Percentiles rank a stretch among this genome's conserved stretches.
Evolutionary conservation across 805 yeast genomes (phyloP).

Genomic region (Candida verbasci): DNA sequence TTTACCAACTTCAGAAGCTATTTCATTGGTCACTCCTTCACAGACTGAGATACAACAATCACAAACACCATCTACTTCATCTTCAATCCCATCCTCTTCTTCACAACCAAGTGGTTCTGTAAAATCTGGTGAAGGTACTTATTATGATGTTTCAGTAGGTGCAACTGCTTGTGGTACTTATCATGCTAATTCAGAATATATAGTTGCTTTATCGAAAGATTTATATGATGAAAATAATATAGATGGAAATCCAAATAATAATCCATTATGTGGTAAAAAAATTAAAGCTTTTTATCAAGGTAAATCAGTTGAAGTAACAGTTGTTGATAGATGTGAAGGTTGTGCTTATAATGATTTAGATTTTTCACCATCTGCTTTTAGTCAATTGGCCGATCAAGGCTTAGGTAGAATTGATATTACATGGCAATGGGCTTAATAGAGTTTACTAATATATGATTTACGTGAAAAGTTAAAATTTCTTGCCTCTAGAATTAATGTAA

Average conservation of each 20-base stretch:
- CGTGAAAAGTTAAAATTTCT: neutral
- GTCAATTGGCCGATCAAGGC: conserved; percentile 43
- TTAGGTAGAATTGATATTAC: conserved; percentile 52
- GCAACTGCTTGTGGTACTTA: conserved; percentile 46
- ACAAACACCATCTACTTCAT: conserved; percentile 11
- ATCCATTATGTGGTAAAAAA: conserved; percentile 50
- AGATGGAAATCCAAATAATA: conserved; percentile 37
- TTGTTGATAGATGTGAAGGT: conserved; percentile 55
- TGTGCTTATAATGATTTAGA: conserved; percentile 50
- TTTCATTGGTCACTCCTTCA: neutral
- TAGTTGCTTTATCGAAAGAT: conserved; percentile 48
- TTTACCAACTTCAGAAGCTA: neutral
- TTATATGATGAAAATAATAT: conserved; percentile 33
- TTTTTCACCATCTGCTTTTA: conserved; percentile 58
- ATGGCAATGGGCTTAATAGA: conserved; percentile 40
- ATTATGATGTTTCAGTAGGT: conserved; percentile 43
- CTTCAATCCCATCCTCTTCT: conserved; percentile 11
- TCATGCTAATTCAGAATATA: conserved; percentile 42
- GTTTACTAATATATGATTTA: neutral
- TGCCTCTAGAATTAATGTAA: too few species aligned
- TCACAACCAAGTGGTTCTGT: conserved; percentile 12
- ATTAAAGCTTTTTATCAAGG: conserved; percentile 44
- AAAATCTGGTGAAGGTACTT: conserved; percentile 46
- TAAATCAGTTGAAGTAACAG: conserved; percentile 52
- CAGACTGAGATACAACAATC: conserved; percentile 1